A percentile compares a stretch with the other conserved stretches of the same genome.
These are phyloP conservation scores for Globisporangium spinosum DNA, from an alignment of 352 stramenopile species.

Conservation along the genomic window DNA sequence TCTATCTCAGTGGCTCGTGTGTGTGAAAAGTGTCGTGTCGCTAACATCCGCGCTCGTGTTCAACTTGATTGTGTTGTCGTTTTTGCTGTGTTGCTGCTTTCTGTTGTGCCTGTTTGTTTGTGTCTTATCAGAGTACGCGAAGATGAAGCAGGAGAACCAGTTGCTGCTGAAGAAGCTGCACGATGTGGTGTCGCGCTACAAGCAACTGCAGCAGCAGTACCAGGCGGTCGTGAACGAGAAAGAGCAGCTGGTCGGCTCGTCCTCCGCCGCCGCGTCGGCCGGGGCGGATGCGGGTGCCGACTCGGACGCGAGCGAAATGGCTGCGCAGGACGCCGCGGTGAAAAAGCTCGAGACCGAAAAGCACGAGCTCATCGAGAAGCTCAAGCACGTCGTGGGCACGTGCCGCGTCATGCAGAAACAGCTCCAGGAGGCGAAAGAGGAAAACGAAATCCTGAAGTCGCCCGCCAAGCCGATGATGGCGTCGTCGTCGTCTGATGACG, in stretches of 20 bases:
- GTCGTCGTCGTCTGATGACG: slow-evolving; percentile 1
- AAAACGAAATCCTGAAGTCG: slow-evolving; percentile 45
- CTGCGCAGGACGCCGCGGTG: slow-evolving; percentile 25
- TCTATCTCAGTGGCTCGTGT: background rate
- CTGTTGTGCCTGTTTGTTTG: background rate
- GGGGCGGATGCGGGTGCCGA: background rate
- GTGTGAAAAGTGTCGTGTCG: slow-evolving; percentile 1
- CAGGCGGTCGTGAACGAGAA: slow-evolving; percentile 32
- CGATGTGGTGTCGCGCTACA: slow-evolving; percentile 50
- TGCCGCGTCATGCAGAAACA: slow-evolving; percentile 73
- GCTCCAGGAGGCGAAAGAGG: slow-evolving; percentile 54
- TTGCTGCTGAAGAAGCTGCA: slow-evolving; percentile 52
- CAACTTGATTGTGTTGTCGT: background rate
- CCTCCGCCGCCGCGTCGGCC: background rate
- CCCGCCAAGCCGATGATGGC: slow-evolving; percentile 25
- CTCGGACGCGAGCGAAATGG: slow-evolving; percentile 14
- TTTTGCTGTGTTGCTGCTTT: background rate
- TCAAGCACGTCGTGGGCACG: slow-evolving; percentile 66
- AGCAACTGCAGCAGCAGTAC: slow-evolving; percentile 49
- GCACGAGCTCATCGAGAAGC: slow-evolving; percentile 71
- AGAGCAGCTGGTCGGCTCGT: slow-evolving; percentile 7
- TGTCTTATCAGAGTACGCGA: slow-evolving; percentile 21
- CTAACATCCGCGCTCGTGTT: background rate
- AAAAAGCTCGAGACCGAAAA: slow-evolving; percentile 63
- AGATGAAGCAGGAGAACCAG: slow-evolving; percentile 58